Base-by-base conservation (phyloP, 2,329 filamentous ascomycete genomes). In the Ophiostoma himal-ulmi region DNA sequence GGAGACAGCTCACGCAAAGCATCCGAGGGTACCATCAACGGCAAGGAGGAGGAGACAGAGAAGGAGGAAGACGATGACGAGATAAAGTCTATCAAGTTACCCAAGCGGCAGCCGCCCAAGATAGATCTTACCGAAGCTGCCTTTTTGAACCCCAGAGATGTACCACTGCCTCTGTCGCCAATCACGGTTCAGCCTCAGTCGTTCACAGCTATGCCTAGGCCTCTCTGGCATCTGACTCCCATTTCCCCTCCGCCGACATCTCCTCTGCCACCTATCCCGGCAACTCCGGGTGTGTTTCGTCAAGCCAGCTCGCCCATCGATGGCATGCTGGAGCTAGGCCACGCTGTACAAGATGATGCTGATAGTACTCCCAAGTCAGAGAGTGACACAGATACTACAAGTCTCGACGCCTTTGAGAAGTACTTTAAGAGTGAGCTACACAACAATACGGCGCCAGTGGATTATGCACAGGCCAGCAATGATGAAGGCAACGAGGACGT, bases 221-320 rank as follows among this genome's bases (percentile, higher is more conserved):
- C 36, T n/a, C 22, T 64, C 41, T 41, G 66, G 37, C 1, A 66
- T n/a, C 34, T 68, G 7, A 68, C 54, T 0, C 72, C 73, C 5
- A 11, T 20, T 0, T 71, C 71, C 4, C 70, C 71, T 7, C 73
- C 72, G 1, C 73, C 73, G 0, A 71, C 5, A 3, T 60, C 69
- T 4, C 72, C 73, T 1, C 68, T 73, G 4, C 73, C 73, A 2
- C 71, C 71, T 1, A 39, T 73, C 13, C 73, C 73, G 1, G 7
- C 30, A 7, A 62, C 57, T 0, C 57, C 44, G 10, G 60, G 34
- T 7, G 30, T 64, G 5, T 17, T 5, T 34, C 17, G 17, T n/a
- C 20, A 14, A 3, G 5, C 20, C 11, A 11, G 13, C 11, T 7
- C 22, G 6, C 57, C 57, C 8, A 6, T 20, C 1, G 11, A 7